These are phyloP conservation scores for Sporisorium iseilematis-ciliati DNA, from an alignment of 1,284 basidiomycete species.

Conservation along the genomic window DNA sequence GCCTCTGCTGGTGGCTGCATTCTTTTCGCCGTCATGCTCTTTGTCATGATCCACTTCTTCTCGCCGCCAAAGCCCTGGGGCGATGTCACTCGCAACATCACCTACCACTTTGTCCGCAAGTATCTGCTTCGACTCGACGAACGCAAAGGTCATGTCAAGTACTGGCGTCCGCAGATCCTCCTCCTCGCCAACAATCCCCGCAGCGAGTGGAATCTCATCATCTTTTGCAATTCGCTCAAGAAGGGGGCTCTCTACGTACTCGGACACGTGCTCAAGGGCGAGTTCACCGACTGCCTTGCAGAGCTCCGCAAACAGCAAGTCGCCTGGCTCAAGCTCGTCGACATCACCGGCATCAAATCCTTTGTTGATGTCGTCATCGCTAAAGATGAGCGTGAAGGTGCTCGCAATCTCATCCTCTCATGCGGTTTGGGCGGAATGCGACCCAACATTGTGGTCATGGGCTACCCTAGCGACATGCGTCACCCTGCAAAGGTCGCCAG, in stretches of 20 bases:
- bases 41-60: constrained; percentile 66
- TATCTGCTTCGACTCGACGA: constrained; percentile 68
- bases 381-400: constrained; percentile 66
- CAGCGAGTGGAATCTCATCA: constrained; percentile 69
- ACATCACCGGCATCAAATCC: constrained; percentile 66
- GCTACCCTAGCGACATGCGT: constrained; percentile 65
- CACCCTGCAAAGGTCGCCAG: constrained; percentile 47
- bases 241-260: constrained; percentile 68
- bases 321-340: constrained; percentile 69
- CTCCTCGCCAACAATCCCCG: constrained; percentile 68
- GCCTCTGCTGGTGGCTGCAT: constrained; percentile 60
- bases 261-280: constrained; percentile 68
- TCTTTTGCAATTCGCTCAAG: constrained; percentile 70
- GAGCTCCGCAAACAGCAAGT: constrained; percentile 67
- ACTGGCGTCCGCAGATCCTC: constrained; percentile 69
- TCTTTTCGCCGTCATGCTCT: constrained; percentile 62
- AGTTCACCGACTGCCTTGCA: constrained; percentile 65
- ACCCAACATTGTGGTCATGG: constrained; percentile 68
- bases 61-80: constrained; percentile 69
- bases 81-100: constrained; percentile 68
- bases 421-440: constrained; percentile 69
- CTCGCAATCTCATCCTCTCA: constrained; percentile 64
- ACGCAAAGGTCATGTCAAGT: constrained; percentile 69
- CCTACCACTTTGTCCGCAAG: constrained; percentile 69
- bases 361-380: constrained; percentile 69